Conservation (phyloP, 225 moss, liverwort and hornwort species). For the Neckera pumila region DNA sequence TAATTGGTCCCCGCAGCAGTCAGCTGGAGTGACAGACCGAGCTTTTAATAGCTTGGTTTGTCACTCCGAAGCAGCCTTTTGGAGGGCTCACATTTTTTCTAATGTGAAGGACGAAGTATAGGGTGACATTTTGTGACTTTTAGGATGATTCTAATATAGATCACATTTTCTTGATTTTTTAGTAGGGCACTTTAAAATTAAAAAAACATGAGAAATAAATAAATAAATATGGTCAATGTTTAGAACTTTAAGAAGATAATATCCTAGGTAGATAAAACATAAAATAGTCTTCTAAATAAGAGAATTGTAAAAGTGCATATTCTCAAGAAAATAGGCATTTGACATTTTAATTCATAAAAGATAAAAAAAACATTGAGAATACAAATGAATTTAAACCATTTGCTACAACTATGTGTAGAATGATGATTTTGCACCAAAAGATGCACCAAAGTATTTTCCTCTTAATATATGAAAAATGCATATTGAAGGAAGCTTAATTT, state of each 20-base stretch:
- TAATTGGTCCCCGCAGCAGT: no score
- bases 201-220: rapidly evolving
- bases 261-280: no score
- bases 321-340: neutral
- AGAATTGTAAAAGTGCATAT: neutral
- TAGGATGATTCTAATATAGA: neutral
- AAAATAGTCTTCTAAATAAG: no score
- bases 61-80: no score
- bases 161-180: neutral
- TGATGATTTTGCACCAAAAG: neutral
- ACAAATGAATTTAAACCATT: neutral
- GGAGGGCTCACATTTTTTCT: no score
- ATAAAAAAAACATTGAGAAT: no score
- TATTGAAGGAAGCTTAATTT: neutral
- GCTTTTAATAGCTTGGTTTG: no score
- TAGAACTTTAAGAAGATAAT: neutral
- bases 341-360: neutral
- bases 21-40: no score
- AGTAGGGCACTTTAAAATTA: rapidly evolving
- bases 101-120: rapidly evolving
- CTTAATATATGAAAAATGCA: neutral
- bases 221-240: neutral
- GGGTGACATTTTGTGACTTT: neutral
- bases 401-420: neutral
- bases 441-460: neutral